Evolutionary conservation across 2,329 filamentous ascomycete species (phyloP).

Genomic region (Elsinoe necatrix): DNA sequence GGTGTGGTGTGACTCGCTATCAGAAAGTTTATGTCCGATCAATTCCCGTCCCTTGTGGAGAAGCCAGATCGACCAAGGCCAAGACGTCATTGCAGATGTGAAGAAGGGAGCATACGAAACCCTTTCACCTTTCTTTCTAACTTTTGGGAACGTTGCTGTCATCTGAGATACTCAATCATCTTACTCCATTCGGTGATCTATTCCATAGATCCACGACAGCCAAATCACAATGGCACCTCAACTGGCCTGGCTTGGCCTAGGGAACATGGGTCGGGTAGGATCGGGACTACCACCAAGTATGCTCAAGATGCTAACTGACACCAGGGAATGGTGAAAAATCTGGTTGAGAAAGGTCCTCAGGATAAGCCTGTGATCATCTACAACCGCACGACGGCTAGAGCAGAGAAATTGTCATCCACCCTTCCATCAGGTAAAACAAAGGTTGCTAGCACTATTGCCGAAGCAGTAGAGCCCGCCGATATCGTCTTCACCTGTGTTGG

Average conservation of each 20-base stretch:
- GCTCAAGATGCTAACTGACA: neutral
- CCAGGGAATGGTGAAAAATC: conserved; percentile 76
- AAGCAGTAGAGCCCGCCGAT: conserved; percentile 59
- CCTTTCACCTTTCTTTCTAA: neutral
- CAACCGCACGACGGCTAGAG: conserved; percentile 65
- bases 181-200: neutral
- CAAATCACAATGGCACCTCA: conserved; percentile 36
- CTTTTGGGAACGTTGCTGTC: neutral
- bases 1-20: neutral
- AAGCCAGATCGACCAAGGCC: neutral
- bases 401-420: conserved; percentile 53
- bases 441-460: conserved; percentile 55
- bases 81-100: conserved; percentile 12
- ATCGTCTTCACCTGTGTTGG: conserved; percentile 76
- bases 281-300: neutral
- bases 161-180: neutral
- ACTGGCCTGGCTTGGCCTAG: conserved; percentile 72
- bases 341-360: conserved; percentile 67
- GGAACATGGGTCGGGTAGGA: conserved; percentile 72
- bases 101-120: neutral
- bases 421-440: conserved; percentile 55
- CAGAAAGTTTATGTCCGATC: neutral
- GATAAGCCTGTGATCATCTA: conserved; percentile 65
- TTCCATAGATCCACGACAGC: too few species aligned
- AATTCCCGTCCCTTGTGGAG: conserved; percentile 2